Conservation (phyloP, 495 filamentous ascomycete genomes). For the Aspergillus bridgeri region DNA sequence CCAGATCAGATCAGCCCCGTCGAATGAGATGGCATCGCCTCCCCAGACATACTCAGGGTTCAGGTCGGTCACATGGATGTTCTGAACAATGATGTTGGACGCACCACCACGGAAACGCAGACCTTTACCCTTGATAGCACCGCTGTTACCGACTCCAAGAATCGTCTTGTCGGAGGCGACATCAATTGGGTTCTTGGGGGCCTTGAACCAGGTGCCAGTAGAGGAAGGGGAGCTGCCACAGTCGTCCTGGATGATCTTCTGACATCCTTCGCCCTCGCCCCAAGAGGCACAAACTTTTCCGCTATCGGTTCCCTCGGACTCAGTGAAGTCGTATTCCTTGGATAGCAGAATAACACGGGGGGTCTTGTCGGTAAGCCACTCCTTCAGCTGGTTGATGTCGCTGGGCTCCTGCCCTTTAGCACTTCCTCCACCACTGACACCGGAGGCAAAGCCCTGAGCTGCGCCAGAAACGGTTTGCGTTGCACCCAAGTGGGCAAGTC, state of each 20-base stretch:
- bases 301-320: slow-evolving; percentile 31
- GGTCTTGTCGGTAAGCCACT: slow-evolving; percentile 23
- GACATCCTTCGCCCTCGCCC: neutral
- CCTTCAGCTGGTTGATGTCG: slow-evolving; percentile 1
- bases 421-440: neutral
- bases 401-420: neutral
- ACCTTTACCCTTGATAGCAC: slow-evolving; percentile 28
- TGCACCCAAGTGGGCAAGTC: neutral
- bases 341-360: slow-evolving; percentile 41
- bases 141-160: slow-evolving; percentile 20
- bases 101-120: slow-evolving; percentile 20
- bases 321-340: slow-evolving; percentile 37
- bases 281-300: slow-evolving; percentile 10
- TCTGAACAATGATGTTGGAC: slow-evolving; percentile 33
- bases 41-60: slow-evolving; percentile 29
- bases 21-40: slow-evolving; percentile 23
- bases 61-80: slow-evolving; percentile 29
- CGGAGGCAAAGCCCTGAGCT: slow-evolving; percentile 3
- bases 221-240: slow-evolving; percentile 1
- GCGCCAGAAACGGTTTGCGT: neutral
- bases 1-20: slow-evolving; percentile 19
- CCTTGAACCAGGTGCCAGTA: slow-evolving; percentile 16
- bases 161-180: slow-evolving; percentile 29
- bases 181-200: slow-evolving; percentile 18
- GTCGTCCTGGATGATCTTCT: slow-evolving; percentile 10